phyloP scores from a whole-genome alignment of 352 stramenopile genomes.

The Phytophthora fragariaefolia region DNA sequence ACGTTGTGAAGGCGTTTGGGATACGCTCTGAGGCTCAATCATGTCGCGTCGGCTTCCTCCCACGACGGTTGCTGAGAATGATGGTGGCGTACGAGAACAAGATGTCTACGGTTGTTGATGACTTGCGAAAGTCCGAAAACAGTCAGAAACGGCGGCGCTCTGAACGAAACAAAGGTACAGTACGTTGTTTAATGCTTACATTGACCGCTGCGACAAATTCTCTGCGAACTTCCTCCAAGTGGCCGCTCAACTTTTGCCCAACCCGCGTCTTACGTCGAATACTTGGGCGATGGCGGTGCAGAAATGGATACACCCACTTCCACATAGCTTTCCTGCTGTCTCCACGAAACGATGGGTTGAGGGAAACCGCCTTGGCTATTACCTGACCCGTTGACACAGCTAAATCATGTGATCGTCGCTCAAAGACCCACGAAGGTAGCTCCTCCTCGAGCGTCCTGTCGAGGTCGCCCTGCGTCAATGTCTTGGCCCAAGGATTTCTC shows the following conservation, averaged over 20 bases:
- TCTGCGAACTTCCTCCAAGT: not conserved
- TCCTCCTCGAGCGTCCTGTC: not conserved
- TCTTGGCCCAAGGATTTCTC: no score
- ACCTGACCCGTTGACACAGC: not conserved
- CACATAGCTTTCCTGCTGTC: not conserved
- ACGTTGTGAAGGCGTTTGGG: constrained; percentile 9
- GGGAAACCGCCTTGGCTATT: constrained; percentile 3
- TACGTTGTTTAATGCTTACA: not conserved
- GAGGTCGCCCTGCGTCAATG: no score
- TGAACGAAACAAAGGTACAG: not conserved
- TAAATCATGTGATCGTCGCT: not conserved
- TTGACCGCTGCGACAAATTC: constrained; percentile 12
- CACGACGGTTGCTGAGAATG: not conserved
- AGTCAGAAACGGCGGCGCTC: not conserved
- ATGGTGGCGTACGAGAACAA: constrained; percentile 1
- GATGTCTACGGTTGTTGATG: constrained; percentile 9
- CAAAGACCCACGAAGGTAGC: not conserved
- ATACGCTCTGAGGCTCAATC: not conserved
- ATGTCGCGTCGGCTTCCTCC: constrained; percentile 13
- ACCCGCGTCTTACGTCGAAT: constrained; percentile 8
- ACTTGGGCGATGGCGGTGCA: not conserved
- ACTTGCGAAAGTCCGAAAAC: not conserved
- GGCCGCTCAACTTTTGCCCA: constrained; percentile 12
- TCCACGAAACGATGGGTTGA: constrained; percentile 2
- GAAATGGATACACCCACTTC: constrained; percentile 14